Conservation (phyloP, 345 rosid species). For the Laguncularia racemosa region DNA sequence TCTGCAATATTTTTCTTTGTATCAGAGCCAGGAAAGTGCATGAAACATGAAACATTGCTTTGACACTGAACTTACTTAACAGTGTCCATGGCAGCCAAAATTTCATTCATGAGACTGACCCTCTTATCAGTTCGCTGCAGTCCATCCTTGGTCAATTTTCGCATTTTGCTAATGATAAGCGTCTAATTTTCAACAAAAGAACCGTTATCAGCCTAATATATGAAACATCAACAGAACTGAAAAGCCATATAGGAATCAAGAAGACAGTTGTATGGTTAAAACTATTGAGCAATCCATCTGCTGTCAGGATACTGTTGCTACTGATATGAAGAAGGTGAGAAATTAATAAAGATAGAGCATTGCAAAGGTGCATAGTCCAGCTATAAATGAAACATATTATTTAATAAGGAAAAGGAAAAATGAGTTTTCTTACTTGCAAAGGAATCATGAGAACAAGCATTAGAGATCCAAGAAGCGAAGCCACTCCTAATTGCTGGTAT, state of each 20-base stretch:
- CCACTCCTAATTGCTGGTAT: slow-evolving; percentile 80
- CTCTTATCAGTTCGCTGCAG: slow-evolving; percentile 91
- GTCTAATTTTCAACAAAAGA: slow-evolving; percentile 44
- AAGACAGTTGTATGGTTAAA: no score
- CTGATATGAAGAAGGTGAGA: background rate
- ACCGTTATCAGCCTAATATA: background rate
- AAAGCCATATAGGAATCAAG: background rate
- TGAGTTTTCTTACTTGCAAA: slow-evolving; percentile 45
- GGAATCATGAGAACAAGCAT: slow-evolving; percentile 79
- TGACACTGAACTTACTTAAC: slow-evolving; percentile 60
- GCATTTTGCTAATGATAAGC: slow-evolving; percentile 75
- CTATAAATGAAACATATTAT: background rate
- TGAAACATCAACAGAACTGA: background rate
- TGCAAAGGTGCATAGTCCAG: background rate
- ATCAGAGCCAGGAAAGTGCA: slow-evolving; percentile 2
- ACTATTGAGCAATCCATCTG: no score
- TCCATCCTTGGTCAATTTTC: slow-evolving; percentile 82
- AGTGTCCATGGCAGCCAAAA: slow-evolving; percentile 90
- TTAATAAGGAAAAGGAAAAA: background rate
- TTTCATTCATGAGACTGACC: slow-evolving; percentile 85
- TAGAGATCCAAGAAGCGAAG: slow-evolving; percentile 79
- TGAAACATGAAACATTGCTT: slow-evolving; percentile 1
- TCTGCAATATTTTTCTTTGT: slow-evolving; percentile 27
- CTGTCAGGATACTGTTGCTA: no score
- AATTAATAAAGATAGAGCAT: background rate